Conservation (phyloP, 2,329 filamentous ascomycete species). For the Penicillium digitatum region DNA sequence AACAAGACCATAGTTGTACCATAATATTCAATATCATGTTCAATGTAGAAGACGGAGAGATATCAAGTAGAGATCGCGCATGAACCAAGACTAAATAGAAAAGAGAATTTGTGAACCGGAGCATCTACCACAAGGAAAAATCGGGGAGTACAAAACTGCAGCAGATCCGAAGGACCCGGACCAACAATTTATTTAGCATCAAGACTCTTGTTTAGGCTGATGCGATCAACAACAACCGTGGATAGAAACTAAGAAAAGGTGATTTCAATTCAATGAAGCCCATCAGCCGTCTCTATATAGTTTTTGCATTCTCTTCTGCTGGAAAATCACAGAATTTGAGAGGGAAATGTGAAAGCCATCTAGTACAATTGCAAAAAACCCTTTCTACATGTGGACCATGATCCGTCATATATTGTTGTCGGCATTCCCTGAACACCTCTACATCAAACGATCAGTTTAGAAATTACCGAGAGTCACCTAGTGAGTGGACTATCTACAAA, state of each 20-base stretch:
- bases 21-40: no score
- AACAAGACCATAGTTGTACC: no score
- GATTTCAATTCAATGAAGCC: no score
- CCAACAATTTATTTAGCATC: neutral
- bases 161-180: neutral
- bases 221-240: neutral
- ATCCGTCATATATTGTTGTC: neutral
- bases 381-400: neutral
- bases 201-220: neutral
- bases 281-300: neutral
- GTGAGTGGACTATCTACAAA: no score
- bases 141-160: neutral
- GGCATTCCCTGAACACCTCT: neutral
- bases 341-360: neutral
- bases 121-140: no score
- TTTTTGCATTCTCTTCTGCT: neutral
- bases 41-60: neutral
- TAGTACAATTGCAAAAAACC: neutral
- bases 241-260: no score
- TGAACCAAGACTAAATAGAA: neutral
- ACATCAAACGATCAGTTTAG: neutral
- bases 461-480: neutral
- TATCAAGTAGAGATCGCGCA: neutral
- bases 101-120: no score
- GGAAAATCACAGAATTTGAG: neutral